Percentiles rank a stretch among this genome's conserved stretches.
Evolutionary conservation across 1,284 basidiomycete genomes (phyloP).

Genomic region (Heterobasidion irregulare): DNA sequence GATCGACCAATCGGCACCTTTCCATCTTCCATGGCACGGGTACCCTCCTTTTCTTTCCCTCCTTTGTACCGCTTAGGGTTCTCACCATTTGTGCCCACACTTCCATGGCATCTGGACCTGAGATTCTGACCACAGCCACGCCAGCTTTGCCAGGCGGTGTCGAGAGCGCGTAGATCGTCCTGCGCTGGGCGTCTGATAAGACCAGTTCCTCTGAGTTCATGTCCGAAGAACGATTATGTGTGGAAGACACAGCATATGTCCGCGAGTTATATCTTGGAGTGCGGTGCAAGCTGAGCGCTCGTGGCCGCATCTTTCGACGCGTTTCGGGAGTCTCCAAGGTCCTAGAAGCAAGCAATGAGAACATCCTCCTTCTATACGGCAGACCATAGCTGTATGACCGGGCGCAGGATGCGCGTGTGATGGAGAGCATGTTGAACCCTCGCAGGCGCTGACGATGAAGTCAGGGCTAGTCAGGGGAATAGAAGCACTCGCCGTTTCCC

Average conservation of each 20-base stretch:
- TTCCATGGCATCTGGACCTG: constrained; percentile 58
- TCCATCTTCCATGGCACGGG: constrained; percentile 60
- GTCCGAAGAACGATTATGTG: background rate
- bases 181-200: constrained; percentile 51
- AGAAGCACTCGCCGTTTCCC: background rate
- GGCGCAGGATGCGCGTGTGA: background rate
- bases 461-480: background rate
- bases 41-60: constrained; percentile 11
- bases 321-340: background rate
- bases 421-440: background rate
- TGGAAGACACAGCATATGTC: background rate
- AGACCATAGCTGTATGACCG: background rate
- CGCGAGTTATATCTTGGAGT: background rate
- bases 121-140: constrained; percentile 74
- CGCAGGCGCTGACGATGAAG: background rate
- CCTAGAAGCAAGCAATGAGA: background rate
- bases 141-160: constrained; percentile 80
- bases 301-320: too few species aligned
- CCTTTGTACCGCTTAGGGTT: constrained; percentile 4
- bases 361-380: background rate
- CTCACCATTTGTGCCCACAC: constrained; percentile 56
- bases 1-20: constrained; percentile 63
- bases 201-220: constrained; percentile 8
- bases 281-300: background rate
- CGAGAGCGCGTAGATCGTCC: constrained; percentile 82